Conservation (phyloP, 768 basidiomycete genomes). For the Mycena crocata region DNA sequence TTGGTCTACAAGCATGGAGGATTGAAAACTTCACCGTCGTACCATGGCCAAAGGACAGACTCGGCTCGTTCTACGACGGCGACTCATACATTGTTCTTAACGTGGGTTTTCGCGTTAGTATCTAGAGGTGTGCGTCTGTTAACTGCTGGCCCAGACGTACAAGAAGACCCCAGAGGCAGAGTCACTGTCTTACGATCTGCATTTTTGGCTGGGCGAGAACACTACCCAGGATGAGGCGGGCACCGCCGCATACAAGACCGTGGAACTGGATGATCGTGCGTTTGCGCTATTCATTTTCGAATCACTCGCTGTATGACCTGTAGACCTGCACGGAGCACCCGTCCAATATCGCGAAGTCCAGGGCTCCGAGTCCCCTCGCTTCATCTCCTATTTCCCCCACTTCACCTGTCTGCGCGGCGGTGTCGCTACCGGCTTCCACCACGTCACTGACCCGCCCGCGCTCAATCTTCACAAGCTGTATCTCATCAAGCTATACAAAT, state of each 20-base stretch:
- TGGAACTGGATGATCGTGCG: slow-evolving; percentile 74
- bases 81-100: slow-evolving; percentile 76
- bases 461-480: slow-evolving; percentile 62
- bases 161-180: slow-evolving; percentile 61
- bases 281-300: slow-evolving; percentile 13
- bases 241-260: slow-evolving; percentile 74
- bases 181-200: slow-evolving; percentile 65
- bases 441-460: slow-evolving; percentile 56
- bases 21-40: slow-evolving; percentile 68
- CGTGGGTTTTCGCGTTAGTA: slow-evolving; percentile 54
- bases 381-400: slow-evolving; percentile 62
- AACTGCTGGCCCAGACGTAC: slow-evolving; percentile 59
- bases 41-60: slow-evolving; percentile 62
- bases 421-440: slow-evolving; percentile 63
- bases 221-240: slow-evolving; percentile 73
- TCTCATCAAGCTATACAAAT: slow-evolving; percentile 54
- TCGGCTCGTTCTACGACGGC: slow-evolving; percentile 71
- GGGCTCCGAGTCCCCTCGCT: slow-evolving; percentile 63
- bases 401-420: slow-evolving; percentile 62
- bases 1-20: slow-evolving; percentile 67
- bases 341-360: slow-evolving; percentile 75
- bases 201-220: slow-evolving; percentile 73
- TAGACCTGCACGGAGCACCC: slow-evolving; percentile 66
- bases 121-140: not conserved
- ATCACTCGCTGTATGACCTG: not conserved